Base-by-base conservation (phyloP, 169 alveolate genomes). In the Babesia ovata region DNA sequence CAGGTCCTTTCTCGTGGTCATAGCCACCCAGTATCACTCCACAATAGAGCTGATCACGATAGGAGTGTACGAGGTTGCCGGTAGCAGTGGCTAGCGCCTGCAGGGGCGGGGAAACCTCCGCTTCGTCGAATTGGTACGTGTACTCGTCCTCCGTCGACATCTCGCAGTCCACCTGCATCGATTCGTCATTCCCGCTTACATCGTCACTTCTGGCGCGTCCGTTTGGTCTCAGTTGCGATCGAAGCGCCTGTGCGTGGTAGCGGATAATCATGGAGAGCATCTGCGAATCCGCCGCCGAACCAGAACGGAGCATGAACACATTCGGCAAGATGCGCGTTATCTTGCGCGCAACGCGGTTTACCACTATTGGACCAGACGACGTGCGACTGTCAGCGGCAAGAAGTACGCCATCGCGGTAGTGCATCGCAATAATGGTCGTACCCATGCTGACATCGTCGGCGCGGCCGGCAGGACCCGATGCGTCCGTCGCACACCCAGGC, bases 211-310 rank as follows among this genome's bases (percentile, higher is more conserved):
- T 69, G 52, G 75, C 63, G 77, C 94, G 72, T 57, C 94, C 86
- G 63, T 78, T 19, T 79, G 63, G 60, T 33, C 90, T 88, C 71
- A 93, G 93, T 72, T 95, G 97, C 73, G 90, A 88, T 13, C 93
- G 84, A 70, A 94, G 91, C 72, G 92, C 92, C 76, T 87, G 77
- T 75, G 91, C 81, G 62, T 92, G 93, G 81, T 92, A 82, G 50
- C 91, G 81, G 66, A 92, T 91, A 19, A 93, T 87, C 75, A 88
- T 87, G 48, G 95, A 86, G 56, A 95, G 69, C 52, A 91, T 94
- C 86, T 94, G 97, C 21, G 98, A 94, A 83, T 96, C 98, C 17
- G 98, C 97, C n/a, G 99, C 97, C 44, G 97, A 82, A 21, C 99
- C 99, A 52, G 96, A 91, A 39, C 98, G 92, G 79, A 96, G 90